Evolutionary conservation across 805 yeast species (phyloP), one percentile per base, ranked within the genome.

Genomic region (Sugiyamaella floridensis): DNA sequence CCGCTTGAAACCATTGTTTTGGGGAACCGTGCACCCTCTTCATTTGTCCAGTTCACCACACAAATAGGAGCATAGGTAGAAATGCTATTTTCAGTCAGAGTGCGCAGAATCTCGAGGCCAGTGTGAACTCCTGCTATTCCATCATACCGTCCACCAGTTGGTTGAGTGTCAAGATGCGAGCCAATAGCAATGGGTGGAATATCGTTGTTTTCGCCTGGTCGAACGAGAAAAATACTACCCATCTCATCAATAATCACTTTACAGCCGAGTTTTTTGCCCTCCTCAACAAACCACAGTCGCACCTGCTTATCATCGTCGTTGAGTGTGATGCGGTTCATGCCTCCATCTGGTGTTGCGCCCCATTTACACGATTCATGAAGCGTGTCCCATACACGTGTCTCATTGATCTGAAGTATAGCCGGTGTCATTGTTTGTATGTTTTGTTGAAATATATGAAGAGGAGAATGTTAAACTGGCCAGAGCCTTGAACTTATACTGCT

Each of bases 11-110:
- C 82, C 65, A 81, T 75, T 44, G 83, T 74, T 67, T 78, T 72
- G n/a, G 89, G 86, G 61, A 83, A 84, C 48, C 90, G 68, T 0
- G 89, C 89, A 52, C 90, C 90, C 69, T 84, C 90, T 63, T 84
- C 90, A 61, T 84, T 84, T 65, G 82, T 81, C 90, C 90, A 84
- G 61, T 79, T 75, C 42, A 84, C 75, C 4, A 81, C 73, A 5
- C 83, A 81, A 51, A 84, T 76, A 8, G 89, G 89, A 56, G 73
- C 83, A 50, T 80, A 76, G n/a, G 90, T 87, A 10, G 70, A 72
- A 60, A 68, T 76, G 43, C 73, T 70, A 63, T 80, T 79, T 15
- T 80, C 86, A 54, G 80, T 78, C 62, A 84, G 67, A 3, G 88
- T 82, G 55, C 87, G 71, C 58, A 84, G 66, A 4, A 84, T 81